Evolutionary conservation across 257 asterid genomes (phyloP).

Genomic region (Nicotiana sylvestris): DNA sequence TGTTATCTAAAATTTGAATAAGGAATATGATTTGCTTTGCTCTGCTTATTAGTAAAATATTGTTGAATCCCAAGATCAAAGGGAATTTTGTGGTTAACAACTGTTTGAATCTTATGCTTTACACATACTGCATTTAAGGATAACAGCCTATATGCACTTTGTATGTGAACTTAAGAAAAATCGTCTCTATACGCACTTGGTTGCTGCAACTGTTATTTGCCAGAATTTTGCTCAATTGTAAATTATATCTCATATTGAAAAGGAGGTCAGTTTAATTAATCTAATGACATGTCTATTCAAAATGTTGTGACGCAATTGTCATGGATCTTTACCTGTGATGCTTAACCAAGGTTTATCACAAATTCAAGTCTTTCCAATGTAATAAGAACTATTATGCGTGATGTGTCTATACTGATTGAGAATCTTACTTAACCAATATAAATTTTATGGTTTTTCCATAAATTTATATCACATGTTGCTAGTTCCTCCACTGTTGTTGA

Average conservation of each 20-base stretch:
- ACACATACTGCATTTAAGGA: background rate
- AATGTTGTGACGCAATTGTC: background rate
- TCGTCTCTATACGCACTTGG: background rate
- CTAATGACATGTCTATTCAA: background rate
- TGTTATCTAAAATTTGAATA: background rate
- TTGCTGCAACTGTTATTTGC: background rate
- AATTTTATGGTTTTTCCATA: background rate
- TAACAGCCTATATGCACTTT: background rate
- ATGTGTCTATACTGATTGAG: background rate
- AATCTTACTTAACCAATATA: background rate
- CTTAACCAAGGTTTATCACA: background rate
- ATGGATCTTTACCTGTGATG: background rate
- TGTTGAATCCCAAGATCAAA: background rate
- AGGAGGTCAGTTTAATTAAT: background rate
- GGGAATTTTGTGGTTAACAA: background rate
- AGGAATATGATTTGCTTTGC: background rate
- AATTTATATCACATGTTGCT: background rate
- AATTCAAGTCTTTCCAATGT: background rate
- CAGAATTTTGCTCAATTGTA: background rate
- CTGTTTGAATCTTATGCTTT: background rate
- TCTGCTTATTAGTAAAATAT: background rate
- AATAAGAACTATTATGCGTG: background rate
- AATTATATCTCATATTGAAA: background rate
- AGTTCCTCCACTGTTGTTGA: background rate
- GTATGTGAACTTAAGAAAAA: background rate